These are phyloP conservation scores for Guadua angustifolia DNA, from an alignment of 176 grass and related monocot genomes.

Conservation along the genomic window DNA sequence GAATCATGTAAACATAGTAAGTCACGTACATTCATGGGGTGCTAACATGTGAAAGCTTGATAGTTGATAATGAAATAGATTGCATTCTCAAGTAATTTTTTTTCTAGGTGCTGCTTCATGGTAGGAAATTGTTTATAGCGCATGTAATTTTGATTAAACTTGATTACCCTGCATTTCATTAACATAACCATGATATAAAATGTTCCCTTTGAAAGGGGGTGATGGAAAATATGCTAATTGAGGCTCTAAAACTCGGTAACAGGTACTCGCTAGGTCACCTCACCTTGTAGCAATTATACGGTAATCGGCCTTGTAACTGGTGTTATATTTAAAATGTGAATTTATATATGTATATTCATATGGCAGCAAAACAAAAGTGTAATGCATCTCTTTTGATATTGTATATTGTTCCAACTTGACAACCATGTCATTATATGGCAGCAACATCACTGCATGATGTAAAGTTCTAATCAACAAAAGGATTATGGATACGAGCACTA, in stretches of 20 bases:
- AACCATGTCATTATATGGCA: background rate
- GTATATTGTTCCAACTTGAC: background rate
- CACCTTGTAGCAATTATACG: background rate
- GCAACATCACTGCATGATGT: background rate
- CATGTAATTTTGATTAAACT: conserved; percentile 11
- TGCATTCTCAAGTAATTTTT: background rate
- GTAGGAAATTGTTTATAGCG: background rate
- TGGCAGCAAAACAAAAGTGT: too few relatives aligned
- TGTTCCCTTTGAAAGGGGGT: background rate
- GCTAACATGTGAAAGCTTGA: background rate
- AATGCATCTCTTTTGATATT: background rate
- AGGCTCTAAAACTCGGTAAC: too few relatives aligned
- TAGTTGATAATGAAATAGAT: background rate
- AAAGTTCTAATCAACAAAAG: background rate
- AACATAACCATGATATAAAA: background rate
- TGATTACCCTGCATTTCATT: background rate
- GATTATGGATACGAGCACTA: background rate
- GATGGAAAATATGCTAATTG: conserved; percentile 3
- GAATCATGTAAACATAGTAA: background rate
- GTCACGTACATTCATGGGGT: background rate
- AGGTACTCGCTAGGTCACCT: too few relatives aligned
- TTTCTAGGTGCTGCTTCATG: background rate
- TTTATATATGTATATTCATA: background rate
- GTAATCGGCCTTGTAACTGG: background rate
- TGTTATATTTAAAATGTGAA: background rate